Base-by-base conservation (phyloP, 2,329 filamentous ascomycete genomes). In the Calonectria pseudoturangicola region DNA sequence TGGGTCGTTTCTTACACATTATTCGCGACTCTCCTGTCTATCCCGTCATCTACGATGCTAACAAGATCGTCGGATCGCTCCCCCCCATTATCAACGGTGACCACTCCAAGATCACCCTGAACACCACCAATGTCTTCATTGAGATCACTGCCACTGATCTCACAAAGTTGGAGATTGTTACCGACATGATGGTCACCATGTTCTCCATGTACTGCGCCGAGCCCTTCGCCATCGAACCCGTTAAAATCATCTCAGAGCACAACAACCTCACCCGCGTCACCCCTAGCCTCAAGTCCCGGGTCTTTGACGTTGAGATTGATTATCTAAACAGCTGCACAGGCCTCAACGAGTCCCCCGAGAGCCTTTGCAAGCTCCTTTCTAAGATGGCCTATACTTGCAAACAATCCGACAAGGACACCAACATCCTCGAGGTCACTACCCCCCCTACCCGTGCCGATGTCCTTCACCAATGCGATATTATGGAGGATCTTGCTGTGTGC, bases 71-170 rank as follows among this genome's bases (percentile, higher is more conserved):
- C 43, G 96, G 97, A 86, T 98, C 96, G 9, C 89, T 99, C 80
- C 97, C 97, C 1, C 97, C 97, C 21, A 98, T 99, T 80, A 99
- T 99, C 89, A 99, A 99, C 87, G 92, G 96, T 80, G 92, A 99
- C 81, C 96, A 97, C 86, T 98, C 96, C 81, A 99, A 99, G 87
- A 99, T 99, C 83, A 95, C 93, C 9, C 87, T 97, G 54, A 87
- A 97, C 83, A 98, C 96, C 71, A 96, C 91, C 82, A 98, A 99
- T 81, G 92, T 99, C 81, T 94, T 99, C 85, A 97, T 99, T 83
- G 97, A 99, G 85, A 95, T 98, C 80, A 99, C 97, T 9, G 97
- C 96, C 48, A 96, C 95, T 48, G 97, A 99, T 83, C 93, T 94
- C 82, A 99, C 97, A 33, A 99, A 99, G 88, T 90, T 98, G 54